Conservation (phyloP, 2,329 filamentous ascomycete genomes). For the Colletotrichum caudatum region DNA sequence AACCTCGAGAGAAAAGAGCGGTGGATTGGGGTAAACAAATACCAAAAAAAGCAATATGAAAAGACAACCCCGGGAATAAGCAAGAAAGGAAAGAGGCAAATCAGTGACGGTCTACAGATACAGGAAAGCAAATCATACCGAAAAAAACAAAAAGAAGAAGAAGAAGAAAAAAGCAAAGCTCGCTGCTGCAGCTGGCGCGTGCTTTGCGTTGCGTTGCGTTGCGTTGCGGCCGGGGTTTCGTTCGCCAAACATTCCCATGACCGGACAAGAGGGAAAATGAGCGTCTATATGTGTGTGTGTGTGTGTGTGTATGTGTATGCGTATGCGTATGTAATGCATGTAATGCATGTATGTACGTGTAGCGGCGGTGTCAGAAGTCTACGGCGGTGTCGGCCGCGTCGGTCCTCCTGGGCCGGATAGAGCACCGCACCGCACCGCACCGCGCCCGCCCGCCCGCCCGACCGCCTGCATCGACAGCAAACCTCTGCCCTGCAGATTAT, state of each 20-base stretch:
- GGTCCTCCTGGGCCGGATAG: not conserved
- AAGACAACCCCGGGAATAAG: not conserved
- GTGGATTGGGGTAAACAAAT: not conserved
- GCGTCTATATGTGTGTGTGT: not conserved
- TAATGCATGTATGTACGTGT: too few relatives aligned
- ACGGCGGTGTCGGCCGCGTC: not conserved
- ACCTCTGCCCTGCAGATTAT: not conserved
- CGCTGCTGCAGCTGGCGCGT: not conserved
- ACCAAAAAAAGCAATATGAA: not conserved
- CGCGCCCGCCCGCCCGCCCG: too few relatives aligned
- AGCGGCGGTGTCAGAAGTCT: not conserved
- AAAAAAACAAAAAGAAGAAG: too few relatives aligned
- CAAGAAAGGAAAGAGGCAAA: not conserved
- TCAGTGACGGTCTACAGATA: too few relatives aligned
- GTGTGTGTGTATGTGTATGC: not conserved
- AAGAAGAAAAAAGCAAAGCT: not conserved
- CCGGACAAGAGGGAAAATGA: conserved; percentile 8
- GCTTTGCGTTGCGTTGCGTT: conserved; percentile 9
- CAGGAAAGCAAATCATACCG: not conserved
- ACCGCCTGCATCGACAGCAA: conserved; percentile 2
- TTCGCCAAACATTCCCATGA: conserved; percentile 35
- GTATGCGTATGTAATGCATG: too few relatives aligned
- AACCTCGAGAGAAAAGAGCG: not conserved
- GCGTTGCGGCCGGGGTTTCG: conserved; percentile 3
- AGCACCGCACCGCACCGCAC: too few relatives aligned